phyloP scores from a whole-genome alignment of 1,284 basidiomycete species.

The Tylopilus orsonianus region DNA sequence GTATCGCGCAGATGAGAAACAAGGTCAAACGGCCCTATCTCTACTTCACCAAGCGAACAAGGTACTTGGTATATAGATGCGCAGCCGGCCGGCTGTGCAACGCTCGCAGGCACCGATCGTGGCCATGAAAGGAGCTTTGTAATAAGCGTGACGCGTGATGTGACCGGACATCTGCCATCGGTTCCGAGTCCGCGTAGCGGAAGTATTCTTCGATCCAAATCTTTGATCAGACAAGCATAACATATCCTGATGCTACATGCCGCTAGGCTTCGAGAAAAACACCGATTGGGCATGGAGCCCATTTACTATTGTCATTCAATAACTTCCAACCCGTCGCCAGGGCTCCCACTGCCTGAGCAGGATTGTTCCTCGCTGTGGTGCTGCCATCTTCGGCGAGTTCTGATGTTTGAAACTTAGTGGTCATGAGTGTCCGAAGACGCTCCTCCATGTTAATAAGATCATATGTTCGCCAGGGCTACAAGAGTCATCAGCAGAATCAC shows the following conservation, averaged over 20 bases:
- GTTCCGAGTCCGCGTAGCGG: neutral
- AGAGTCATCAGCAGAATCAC: constrained; percentile 6
- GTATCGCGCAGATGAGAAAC: neutral
- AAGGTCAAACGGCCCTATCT: neutral
- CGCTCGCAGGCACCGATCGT: neutral
- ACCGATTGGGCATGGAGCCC: constrained; percentile 69
- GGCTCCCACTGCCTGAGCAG: constrained; percentile 1
- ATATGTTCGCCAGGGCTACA: constrained; percentile 47
- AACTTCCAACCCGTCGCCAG: constrained; percentile 50
- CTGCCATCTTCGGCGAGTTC: neutral
- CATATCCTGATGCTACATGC: constrained; percentile 2
- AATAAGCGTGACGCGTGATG: constrained; percentile 27
- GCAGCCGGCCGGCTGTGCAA: constrained; percentile 18
- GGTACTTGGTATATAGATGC: constrained; percentile 9
- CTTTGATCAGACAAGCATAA: neutral
- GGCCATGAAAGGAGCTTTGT: constrained; percentile 20
- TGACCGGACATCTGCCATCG: constrained; percentile 12
- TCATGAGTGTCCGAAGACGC: constrained; percentile 45
- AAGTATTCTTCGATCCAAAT: neutral
- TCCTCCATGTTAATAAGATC: constrained; percentile 55
- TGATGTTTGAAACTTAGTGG: constrained; percentile 9
- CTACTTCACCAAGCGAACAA: neutral
- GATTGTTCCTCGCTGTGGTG: neutral
- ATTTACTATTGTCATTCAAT: constrained; percentile 42
- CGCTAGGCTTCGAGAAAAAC: constrained; percentile 35